A percentile compares a stretch with the other conserved stretches of the same genome.
phyloP scores from a whole-genome alignment of 2,329 filamentous ascomycete species.

The Bipolaris sorokiniana region DNA sequence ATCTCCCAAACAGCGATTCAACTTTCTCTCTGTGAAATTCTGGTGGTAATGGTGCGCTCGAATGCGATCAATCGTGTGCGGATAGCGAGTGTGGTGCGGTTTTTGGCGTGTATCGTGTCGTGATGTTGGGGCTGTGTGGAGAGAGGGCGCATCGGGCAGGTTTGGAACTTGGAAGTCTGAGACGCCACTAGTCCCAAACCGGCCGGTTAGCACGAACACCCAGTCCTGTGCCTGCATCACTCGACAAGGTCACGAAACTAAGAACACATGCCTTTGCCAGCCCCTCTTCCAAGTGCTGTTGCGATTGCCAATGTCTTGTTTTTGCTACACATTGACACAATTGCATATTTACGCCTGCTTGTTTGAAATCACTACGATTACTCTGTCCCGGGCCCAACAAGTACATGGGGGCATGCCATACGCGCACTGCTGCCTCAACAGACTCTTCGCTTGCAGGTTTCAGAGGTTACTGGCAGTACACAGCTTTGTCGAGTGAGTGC shows the following conservation, averaged over 20 bases:
- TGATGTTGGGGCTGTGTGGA: constrained; percentile 25
- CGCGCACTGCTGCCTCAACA: background rate
- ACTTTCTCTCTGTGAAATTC: constrained; percentile 17
- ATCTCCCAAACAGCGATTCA: constrained; percentile 28
- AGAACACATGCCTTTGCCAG: background rate
- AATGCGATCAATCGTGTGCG: constrained; percentile 17
- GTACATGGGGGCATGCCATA: background rate
- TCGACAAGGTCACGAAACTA: constrained; percentile 18
- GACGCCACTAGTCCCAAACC: constrained; percentile 15
- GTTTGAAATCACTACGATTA: background rate
- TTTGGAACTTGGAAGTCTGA: constrained; percentile 33
- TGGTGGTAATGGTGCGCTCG: constrained; percentile 20
- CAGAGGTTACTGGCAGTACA: background rate
- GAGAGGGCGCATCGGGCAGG: constrained; percentile 21
- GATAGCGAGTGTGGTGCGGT: constrained; percentile 26
- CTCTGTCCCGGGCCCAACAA: background rate
- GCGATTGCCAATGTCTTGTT: background rate
- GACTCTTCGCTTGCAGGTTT: background rate
- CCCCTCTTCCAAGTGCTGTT: background rate
- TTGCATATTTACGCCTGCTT: background rate
- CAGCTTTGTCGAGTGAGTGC: background rate
- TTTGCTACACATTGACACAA: background rate
- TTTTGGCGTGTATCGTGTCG: constrained; percentile 30
- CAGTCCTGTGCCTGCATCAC: constrained; percentile 16
- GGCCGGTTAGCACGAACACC: constrained; percentile 39